Base-by-base conservation (phyloP, 2,329 filamentous ascomycete species). In the Ophiostoma angusticollis region DNA sequence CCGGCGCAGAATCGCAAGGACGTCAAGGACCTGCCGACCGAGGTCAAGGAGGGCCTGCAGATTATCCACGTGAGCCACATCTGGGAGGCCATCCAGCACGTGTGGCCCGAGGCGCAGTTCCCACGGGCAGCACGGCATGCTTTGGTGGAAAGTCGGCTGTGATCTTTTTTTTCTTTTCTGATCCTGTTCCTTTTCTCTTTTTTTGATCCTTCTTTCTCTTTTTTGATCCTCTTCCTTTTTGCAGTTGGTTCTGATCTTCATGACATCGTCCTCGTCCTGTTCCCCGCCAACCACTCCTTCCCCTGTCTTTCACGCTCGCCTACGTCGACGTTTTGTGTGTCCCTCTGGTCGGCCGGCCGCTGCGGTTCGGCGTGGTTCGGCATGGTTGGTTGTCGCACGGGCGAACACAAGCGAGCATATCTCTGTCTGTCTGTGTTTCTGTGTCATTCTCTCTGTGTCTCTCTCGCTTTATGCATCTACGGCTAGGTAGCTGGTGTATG, bases 51-150 rank as follows among this genome's bases (percentile, higher is more conserved):
- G 51, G 87, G 85, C 0, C 59, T 98, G 44, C 75, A 89, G 55
- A 95, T 98, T 54, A 72, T 93, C 47, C 83, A 86, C 59, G 86
- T 98, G 47, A 85, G 84, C 46, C 82, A 93, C 58, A 89, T 96
- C 45, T 95, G 86, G 84, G 89, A 96, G 61, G 89, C 86, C 19
- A 78, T 98, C 56, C 77, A 80, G 43, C 68, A 81, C 47, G 80
- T 98, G 47, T 98, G 91, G 91, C 91, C 91, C 2, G 84, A 93
- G 51, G 78, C 74, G 29, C 74, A 81, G 50, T 93, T 86, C 82
- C 82, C 84, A 16, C 78, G 79, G 43, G 77, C 85, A 53, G 71
- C 77, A 50, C 72, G 74, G 18, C 50, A 62, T 41, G 70, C 76
- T 43, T 72, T 75, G 32, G 67, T 91, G 43, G 84, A 94, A 61